Conservation (phyloP, 1,284 basidiomycete genomes). For the Grifola frondosa region DNA sequence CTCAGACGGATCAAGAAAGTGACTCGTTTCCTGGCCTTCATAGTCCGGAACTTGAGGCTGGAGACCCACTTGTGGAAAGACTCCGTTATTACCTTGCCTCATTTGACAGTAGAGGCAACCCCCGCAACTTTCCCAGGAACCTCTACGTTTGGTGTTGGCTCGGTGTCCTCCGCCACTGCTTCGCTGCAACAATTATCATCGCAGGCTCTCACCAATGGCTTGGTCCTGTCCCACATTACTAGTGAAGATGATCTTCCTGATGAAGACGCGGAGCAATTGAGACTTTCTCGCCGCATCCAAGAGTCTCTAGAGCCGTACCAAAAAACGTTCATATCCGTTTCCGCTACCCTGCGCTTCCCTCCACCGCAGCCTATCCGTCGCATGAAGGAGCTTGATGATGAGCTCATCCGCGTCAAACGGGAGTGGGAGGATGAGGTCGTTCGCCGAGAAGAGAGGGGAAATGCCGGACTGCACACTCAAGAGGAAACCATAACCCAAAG, state of each 20-base stretch:
- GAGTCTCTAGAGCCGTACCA: conserved; percentile 80
- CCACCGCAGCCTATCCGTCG: conserved; percentile 84
- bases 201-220: conserved; percentile 10
- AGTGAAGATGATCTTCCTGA: conserved; percentile 54
- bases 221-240: no score
- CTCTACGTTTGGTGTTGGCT: conserved; percentile 3
- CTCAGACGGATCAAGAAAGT: conserved; percentile 89
- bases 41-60: conserved; percentile 89
- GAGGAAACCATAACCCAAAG: conserved; percentile 42
- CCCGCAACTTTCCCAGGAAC: conserved; percentile 36
- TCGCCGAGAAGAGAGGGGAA: conserved; percentile 67
- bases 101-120: conserved; percentile 62
- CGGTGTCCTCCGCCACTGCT: neutral
- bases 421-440: conserved; percentile 86
- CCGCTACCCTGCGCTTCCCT: conserved; percentile 85
- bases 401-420: conserved; percentile 63
- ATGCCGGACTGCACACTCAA: conserved; percentile 40
- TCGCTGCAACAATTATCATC: neutral
- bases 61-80: conserved; percentile 97
- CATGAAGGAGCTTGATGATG: conserved; percentile 86
- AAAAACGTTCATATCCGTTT: conserved; percentile 86
- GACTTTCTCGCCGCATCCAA: conserved; percentile 71
- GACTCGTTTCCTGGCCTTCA: conserved; percentile 87
- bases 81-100: conserved; percentile 80
- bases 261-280: conserved; percentile 66